Base-by-base conservation (phyloP, 2,329 filamentous ascomycete species). In the Coniella vitis region DNA sequence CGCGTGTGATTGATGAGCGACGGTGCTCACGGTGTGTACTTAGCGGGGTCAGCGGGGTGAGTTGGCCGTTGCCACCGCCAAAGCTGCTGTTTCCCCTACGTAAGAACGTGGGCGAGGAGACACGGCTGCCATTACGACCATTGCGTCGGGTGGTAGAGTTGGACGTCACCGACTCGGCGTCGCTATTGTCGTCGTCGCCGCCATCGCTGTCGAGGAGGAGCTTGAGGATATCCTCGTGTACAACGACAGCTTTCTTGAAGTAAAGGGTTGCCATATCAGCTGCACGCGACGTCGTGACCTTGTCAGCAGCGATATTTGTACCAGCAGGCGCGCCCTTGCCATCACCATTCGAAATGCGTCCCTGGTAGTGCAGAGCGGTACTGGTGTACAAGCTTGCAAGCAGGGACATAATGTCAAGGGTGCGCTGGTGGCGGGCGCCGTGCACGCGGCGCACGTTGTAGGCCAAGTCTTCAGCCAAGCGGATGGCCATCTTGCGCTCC, bases 171-270 rank as follows among this genome's bases (percentile, higher is more conserved):
- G 31, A 45, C 2, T 36, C 32, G 13, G 20, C n/a, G 25, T 43
- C 40, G 19, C 25, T 32, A 7, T 12, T 31, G 31, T 35, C 40
- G 2, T 43, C 39, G 3, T 37, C 8, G 17, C 16, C 20, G 20
- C 38, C 40, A 8, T 29, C 32, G 17, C 13, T 36, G 20, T 45
- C 42, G 9, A 45, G 32, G 4, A 45, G 42, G 7, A 45, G 42
- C 32, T 36, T 45, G 32, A 45, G 42, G 17, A 45, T 14, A 20
- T 45, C 42, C 42, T 37, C 42, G n/a, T 45, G 42, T 17, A 45
- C 42, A 9, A 36, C 31, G 20, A 21, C 42, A 5, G 31, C 31
- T 21, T 45, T 45, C 20, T 45, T 45, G 42, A 45, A 37, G 42
- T 45, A 45, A 13, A 45, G 42, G 8, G n/a, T 36, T 4, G 42